Conservation (phyloP, 768 basidiomycete species). For the Serendipita indica region DNA sequence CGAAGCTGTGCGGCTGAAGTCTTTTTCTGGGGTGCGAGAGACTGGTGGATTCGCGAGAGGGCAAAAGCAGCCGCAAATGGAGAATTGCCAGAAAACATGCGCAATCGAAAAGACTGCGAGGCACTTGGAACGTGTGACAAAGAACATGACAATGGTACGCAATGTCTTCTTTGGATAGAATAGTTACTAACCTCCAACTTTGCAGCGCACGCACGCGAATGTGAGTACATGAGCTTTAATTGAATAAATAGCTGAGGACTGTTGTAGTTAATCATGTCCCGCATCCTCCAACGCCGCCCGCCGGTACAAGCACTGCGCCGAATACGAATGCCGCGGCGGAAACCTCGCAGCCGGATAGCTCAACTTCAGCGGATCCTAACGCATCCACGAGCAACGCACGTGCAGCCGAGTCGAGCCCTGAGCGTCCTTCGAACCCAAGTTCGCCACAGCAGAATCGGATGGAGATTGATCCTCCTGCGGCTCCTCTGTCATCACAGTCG, state of each 20-base stretch:
- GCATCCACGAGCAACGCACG: not conserved
- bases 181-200: constrained; percentile 12
- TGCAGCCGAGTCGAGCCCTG: too few relatives aligned
- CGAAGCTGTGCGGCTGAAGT: constrained; percentile 62
- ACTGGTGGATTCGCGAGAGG: constrained; percentile 74
- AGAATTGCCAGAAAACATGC: constrained; percentile 38
- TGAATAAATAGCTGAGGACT: constrained; percentile 9
- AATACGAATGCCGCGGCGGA: not conserved
- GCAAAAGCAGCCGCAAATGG: constrained; percentile 32
- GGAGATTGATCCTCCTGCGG: too few relatives aligned
- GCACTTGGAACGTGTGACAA: constrained; percentile 42
- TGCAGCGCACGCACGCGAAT: constrained; percentile 60
- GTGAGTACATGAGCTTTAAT: constrained; percentile 29
- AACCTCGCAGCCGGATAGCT: not conserved
- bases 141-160: constrained; percentile 54
- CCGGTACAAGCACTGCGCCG: not conserved
- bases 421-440: too few relatives aligned
- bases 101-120: constrained; percentile 51
- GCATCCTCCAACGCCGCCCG: not conserved
- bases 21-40: constrained; percentile 56
- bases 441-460: too few relatives aligned
- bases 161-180: constrained; percentile 2
- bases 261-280: constrained; percentile 28
- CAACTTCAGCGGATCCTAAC: not conserved
- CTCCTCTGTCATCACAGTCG: too few relatives aligned